Evolutionary conservation across 345 rosid species (phyloP).

Genomic region (Eutrema japonicum): DNA sequence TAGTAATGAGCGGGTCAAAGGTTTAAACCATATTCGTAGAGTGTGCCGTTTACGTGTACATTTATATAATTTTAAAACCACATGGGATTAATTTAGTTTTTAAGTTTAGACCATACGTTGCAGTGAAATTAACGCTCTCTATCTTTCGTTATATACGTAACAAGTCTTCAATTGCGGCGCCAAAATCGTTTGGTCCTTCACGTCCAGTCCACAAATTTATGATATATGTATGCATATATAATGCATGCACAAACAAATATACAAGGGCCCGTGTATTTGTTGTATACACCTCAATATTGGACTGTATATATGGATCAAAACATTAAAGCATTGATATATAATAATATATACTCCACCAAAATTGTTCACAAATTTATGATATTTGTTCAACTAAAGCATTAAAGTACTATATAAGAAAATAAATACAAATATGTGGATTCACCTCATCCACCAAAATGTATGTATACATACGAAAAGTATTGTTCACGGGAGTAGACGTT

Average conservation of each 20-base stretch:
- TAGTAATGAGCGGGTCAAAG: constrained; percentile 29
- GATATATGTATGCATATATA: neutral
- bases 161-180: constrained; percentile 45
- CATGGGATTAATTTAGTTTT: neutral
- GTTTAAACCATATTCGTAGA: constrained; percentile 7
- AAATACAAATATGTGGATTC: constrained; percentile 23
- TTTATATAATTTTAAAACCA: neutral
- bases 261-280: neutral
- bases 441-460: constrained; percentile 12
- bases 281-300: constrained; percentile 8
- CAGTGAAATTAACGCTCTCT: constrained; percentile 12
- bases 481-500: constrained; percentile 23
- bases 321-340: constrained; percentile 1
- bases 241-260: constrained; percentile 3
- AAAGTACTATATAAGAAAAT: neutral
- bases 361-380: too few relatives aligned
- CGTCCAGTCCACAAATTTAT: constrained; percentile 37
- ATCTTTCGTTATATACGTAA: constrained; percentile 2
- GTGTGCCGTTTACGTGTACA: constrained; percentile 23
- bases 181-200: constrained; percentile 37
- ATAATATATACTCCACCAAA: too few relatives aligned
- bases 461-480: constrained; percentile 16
- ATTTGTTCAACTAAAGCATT: too few relatives aligned
- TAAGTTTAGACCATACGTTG: constrained; percentile 31
- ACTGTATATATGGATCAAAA: constrained; percentile 13